Evolutionary conservation across 129 eudicot species (phyloP).

Genomic region (Helianthus annuus): DNA sequence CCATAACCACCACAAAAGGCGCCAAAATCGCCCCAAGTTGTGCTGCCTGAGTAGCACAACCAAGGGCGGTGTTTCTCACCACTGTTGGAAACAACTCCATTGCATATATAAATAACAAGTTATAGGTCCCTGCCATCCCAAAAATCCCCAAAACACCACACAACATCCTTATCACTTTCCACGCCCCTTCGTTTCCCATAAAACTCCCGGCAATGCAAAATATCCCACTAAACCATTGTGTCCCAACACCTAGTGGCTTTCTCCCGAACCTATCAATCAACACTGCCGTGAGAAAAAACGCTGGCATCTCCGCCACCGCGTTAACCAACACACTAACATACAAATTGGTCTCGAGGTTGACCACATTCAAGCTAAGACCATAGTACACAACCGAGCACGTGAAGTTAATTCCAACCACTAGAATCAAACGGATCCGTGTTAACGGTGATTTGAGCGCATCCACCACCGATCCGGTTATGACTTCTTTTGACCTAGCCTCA

Average conservation of each 20-base stretch:
- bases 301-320: conserved; percentile 88
- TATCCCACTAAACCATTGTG: conserved; percentile 77
- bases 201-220: conserved; percentile 69
- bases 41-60: conserved; percentile 89
- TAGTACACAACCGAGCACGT: conserved; percentile 79
- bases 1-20: conserved; percentile 79
- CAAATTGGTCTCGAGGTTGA: conserved; percentile 85
- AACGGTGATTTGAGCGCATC: conserved; percentile 60
- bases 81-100: conserved; percentile 94
- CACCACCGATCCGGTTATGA: conserved; percentile 52
- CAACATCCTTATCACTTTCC: conserved; percentile 69
- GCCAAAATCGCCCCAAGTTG: conserved; percentile 88
- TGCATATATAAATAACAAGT: conserved; percentile 77
- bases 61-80: conserved; percentile 95
- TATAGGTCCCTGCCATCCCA: conserved; percentile 95
- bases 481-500: conserved; percentile 32
- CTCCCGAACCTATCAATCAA: conserved; percentile 69
- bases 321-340: conserved; percentile 72
- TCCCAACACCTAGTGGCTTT: conserved; percentile 80
- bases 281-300: conserved; percentile 64
- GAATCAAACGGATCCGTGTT: conserved; percentile 62
- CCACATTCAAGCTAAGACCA: conserved; percentile 87
- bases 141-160: conserved; percentile 91
- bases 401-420: conserved; percentile 71
- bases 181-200: conserved; percentile 43